A percentile compares a stretch with the other conserved stretches of the same genome.
phyloP scores from a whole-genome alignment of 495 filamentous ascomycete genomes.

The Aspergillus mulundensis region DNA sequence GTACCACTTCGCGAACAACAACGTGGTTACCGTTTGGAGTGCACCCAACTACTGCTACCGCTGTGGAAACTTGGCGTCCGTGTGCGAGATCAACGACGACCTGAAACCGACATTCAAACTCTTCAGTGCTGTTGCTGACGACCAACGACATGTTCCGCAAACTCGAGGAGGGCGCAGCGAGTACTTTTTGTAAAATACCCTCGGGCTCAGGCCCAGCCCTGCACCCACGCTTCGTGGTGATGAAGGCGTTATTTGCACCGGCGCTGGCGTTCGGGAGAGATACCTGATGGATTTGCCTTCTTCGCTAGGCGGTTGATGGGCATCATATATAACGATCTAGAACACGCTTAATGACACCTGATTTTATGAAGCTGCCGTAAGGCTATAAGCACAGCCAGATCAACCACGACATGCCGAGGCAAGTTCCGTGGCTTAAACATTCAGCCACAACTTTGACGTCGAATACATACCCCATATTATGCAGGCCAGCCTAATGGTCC shows the following conservation, averaged over 20 bases:
- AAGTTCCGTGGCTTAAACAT: background rate
- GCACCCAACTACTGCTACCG: constrained; percentile 99
- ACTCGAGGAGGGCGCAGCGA: constrained; percentile 79
- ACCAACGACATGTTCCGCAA: constrained; percentile 79
- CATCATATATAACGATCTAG: constrained; percentile 40
- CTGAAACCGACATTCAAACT: constrained; percentile 87
- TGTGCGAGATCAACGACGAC: constrained; percentile 88
- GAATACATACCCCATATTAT: background rate
- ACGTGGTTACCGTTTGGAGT: constrained; percentile 98
- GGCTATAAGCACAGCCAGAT: background rate
- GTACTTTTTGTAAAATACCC: constrained; percentile 78
- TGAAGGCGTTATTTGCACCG: constrained; percentile 24
- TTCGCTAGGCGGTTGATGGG: constrained; percentile 18
- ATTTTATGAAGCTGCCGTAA: background rate
- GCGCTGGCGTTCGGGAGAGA: constrained; percentile 37
- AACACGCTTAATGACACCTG: constrained; percentile 27
- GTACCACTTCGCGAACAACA: constrained; percentile 92
- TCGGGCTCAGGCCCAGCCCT: constrained; percentile 14
- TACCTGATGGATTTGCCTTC: constrained; percentile 16
- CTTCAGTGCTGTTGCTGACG: constrained; percentile 90
- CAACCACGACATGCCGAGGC: background rate
- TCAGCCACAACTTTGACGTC: background rate
- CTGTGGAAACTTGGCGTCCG: constrained; percentile 93
- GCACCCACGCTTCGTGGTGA: constrained; percentile 7
- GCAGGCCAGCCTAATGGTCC: background rate